A percentile compares a stretch with the other conserved stretches of the same genome.
phyloP scores from a whole-genome alignment of 2,329 filamentous ascomycete species.

The Exophiala phaeomuriformis region DNA sequence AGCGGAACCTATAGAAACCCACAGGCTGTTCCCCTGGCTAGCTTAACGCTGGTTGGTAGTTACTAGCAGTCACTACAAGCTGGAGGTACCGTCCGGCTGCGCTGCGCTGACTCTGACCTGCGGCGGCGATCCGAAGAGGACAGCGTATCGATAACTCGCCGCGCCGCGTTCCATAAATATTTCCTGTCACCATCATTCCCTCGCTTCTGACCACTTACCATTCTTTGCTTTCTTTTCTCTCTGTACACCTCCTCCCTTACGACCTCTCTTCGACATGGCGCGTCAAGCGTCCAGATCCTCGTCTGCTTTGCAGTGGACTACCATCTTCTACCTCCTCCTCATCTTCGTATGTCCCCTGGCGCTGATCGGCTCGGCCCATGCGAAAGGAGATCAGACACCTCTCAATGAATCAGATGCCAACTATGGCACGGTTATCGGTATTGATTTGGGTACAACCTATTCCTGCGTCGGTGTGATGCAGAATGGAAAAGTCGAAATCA shows the following conservation, averaged over 20 bases:
- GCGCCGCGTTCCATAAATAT: slow-evolving; percentile 16
- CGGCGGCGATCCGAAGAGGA: slow-evolving; percentile 11
- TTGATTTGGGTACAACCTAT: slow-evolving; percentile 86
- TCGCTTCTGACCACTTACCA: slow-evolving; percentile 2
- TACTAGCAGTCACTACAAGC: too few species aligned
- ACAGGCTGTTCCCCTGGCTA: too few species aligned
- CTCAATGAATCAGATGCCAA: slow-evolving; percentile 50
- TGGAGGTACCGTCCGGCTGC: too few species aligned
- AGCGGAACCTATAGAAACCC: not conserved
- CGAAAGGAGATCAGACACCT: slow-evolving; percentile 57
- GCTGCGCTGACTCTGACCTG: too few species aligned
- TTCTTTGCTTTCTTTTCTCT: slow-evolving; percentile 5
- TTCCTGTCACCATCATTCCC: slow-evolving; percentile 10
- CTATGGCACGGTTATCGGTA: slow-evolving; percentile 88
- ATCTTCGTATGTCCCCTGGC: slow-evolving; percentile 79
- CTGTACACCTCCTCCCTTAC: not conserved
- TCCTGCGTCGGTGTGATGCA: slow-evolving; percentile 92
- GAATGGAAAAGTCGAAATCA: slow-evolving; percentile 88
- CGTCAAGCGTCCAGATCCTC: slow-evolving; percentile 19
- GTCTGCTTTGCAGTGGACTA: slow-evolving; percentile 63
- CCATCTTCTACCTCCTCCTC: slow-evolving; percentile 84
- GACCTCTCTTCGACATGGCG: slow-evolving; percentile 22
- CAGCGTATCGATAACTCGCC: slow-evolving; percentile 20
- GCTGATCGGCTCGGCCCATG: slow-evolving; percentile 68
- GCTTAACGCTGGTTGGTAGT: too few species aligned